phyloP scores from a whole-genome alignment of 2,329 filamentous ascomycete genomes.

The Aspergillus niger region DNA sequence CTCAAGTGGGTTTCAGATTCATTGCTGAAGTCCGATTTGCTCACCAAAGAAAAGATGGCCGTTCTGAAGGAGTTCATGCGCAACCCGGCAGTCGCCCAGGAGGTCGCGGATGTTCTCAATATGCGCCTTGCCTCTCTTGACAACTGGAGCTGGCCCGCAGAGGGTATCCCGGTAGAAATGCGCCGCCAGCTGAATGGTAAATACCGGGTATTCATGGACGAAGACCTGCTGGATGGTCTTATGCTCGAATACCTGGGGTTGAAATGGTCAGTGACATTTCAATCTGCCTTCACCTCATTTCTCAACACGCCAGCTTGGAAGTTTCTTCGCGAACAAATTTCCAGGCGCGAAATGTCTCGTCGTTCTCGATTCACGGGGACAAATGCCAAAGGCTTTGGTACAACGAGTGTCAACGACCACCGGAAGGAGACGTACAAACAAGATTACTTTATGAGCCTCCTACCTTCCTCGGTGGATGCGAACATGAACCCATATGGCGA shows the following conservation, averaged over 20 bases:
- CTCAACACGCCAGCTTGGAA: conserved; percentile 47
- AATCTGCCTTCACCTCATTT: conserved; percentile 41
- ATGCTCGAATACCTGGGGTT: conserved; percentile 58
- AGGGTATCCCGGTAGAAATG: conserved; percentile 52
- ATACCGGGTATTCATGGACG: conserved; percentile 62
- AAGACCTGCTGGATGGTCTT: conserved; percentile 59
- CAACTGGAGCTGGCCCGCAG: conserved; percentile 55
- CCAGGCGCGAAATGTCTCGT: conserved; percentile 44
- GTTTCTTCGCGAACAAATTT: conserved; percentile 34
- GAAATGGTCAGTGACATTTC: conserved; percentile 54
- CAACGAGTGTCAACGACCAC: conserved; percentile 33
- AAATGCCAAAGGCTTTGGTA: conserved; percentile 5
- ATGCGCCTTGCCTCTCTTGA: conserved; percentile 56
- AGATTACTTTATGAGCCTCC: conserved; percentile 59
- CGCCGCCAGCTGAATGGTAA: conserved; percentile 59
- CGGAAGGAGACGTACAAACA: conserved; percentile 43
- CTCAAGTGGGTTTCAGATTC: conserved; percentile 53
- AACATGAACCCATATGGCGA: conserved; percentile 44
- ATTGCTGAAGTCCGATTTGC: conserved; percentile 53
- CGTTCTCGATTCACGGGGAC: conserved; percentile 45
- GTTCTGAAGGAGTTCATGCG: conserved; percentile 55
- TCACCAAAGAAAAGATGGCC: conserved; percentile 54
- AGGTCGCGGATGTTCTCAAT: conserved; percentile 60
- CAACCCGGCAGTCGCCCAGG: conserved; percentile 53
- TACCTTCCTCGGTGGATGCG: conserved; percentile 48